Conservation (phyloP, 345 rosid species). For the Theobroma cacao region DNA sequence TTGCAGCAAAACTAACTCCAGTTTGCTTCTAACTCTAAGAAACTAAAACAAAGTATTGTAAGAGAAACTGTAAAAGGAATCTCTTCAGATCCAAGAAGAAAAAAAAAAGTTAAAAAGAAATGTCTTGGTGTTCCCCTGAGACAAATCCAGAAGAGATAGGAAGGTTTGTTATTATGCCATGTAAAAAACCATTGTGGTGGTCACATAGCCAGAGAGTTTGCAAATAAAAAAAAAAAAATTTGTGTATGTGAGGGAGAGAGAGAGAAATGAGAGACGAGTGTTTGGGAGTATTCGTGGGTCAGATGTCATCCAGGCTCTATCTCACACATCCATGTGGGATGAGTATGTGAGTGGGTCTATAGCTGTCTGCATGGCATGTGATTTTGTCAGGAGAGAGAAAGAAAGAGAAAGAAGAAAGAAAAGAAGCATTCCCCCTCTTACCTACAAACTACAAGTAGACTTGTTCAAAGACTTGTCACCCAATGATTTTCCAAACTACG, state of each 20-base stretch:
- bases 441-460: conserved; percentile 8
- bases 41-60: conserved; percentile 21
- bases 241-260: neutral
- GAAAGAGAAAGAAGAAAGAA: neutral
- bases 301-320: conserved; percentile 30
- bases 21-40: conserved; percentile 7
- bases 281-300: conserved; percentile 24
- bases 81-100: conserved; percentile 59
- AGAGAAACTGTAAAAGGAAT: conserved; percentile 29
- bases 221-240: neutral
- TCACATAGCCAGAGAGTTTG: conserved; percentile 20
- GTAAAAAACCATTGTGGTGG: neutral
- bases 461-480: neutral
- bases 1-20: conserved; percentile 13
- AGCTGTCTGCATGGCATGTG: conserved; percentile 66
- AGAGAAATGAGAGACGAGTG: neutral
- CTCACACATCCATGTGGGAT: conserved; percentile 60
- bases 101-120: conserved; percentile 19
- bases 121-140: conserved; percentile 23
- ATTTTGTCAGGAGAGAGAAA: conserved; percentile 35
- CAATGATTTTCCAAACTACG: neutral
- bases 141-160: conserved; percentile 29
- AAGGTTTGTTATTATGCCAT: conserved; percentile 24
- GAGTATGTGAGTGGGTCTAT: conserved; percentile 55
- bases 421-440: neutral